Evolutionary conservation across 1,284 basidiomycete species (phyloP).

Genomic region (Golubevia sp.): DNA sequence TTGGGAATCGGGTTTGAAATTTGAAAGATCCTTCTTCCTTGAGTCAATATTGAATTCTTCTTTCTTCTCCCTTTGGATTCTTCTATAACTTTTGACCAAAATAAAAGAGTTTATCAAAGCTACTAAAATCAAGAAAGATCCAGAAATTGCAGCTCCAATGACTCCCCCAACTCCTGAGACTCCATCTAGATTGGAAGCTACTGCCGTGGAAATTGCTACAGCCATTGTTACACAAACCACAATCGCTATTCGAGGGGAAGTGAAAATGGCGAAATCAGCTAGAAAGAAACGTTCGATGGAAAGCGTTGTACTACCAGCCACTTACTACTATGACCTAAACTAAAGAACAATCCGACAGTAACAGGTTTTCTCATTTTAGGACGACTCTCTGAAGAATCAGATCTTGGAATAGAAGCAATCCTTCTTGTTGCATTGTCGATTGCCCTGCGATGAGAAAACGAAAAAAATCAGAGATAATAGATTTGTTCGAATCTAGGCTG

Average conservation of each 20-base stretch:
- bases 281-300: no score
- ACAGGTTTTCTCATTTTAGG: constrained; percentile 15
- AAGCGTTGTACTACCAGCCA: no score
- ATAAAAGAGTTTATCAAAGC: constrained; percentile 44
- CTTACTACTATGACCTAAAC: constrained; percentile 52
- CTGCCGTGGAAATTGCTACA: constrained; percentile 36
- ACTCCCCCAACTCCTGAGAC: constrained; percentile 37
- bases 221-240: constrained; percentile 45
- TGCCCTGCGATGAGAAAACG: constrained; percentile 7
- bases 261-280: constrained; percentile 69
- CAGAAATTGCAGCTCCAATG: constrained; percentile 42
- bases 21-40: neutral
- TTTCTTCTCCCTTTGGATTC: constrained; percentile 2
- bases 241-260: no score
- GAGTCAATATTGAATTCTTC: no score
- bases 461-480: no score
- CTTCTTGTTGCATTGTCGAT: constrained; percentile 56
- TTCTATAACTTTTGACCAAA: constrained; percentile 18
- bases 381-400: no score
- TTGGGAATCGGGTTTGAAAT: neutral
- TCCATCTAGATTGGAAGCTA: constrained; percentile 31
- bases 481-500: no score
- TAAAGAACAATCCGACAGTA: constrained; percentile 50
- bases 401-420: constrained; percentile 17
- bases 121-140: constrained; percentile 42